Evolutionary conservation across 352 stramenopile species (phyloP).

Genomic region (Thalassiosira oceanica): DNA sequence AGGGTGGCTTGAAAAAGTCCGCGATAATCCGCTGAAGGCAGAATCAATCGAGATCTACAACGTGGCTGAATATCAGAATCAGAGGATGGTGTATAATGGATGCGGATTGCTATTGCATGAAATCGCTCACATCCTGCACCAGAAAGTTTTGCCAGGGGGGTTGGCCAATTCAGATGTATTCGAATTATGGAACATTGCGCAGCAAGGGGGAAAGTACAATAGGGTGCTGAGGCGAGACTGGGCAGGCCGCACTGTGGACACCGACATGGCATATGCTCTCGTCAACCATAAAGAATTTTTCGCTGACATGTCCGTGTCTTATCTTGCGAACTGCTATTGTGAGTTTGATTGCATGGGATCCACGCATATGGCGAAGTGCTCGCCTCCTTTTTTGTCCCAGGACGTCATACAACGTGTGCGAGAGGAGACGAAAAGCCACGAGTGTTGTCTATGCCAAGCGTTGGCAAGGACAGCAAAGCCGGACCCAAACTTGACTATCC

Average conservation of each 20-base stretch:
- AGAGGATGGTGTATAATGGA: conserved; percentile 74
- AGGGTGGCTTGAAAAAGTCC: conserved; percentile 56
- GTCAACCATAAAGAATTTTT: conserved; percentile 80
- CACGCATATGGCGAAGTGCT: conserved; percentile 44
- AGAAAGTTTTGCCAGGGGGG: conserved; percentile 58
- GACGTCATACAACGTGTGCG: conserved; percentile 46
- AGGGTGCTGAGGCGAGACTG: conserved; percentile 67
- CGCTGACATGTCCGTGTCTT: conserved; percentile 74
- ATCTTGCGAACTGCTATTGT: conserved; percentile 61
- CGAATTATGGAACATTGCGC: conserved; percentile 46
- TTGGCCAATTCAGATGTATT: conserved; percentile 54
- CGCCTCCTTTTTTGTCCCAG: conserved; percentile 63
- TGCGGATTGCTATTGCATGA: conserved; percentile 74
- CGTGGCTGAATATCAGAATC: conserved; percentile 60
- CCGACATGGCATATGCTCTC: conserved; percentile 64
- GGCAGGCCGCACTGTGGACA: conserved; percentile 56
- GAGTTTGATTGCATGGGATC: conserved; percentile 43
- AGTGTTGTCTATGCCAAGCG: conserved; percentile 12
- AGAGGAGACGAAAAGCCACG: conserved; percentile 18
- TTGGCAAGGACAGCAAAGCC: conserved; percentile 17
- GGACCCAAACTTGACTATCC: conserved; percentile 5
- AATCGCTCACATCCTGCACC: conserved; percentile 77
- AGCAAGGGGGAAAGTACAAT: conserved; percentile 58
- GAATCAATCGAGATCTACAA: conserved; percentile 78
- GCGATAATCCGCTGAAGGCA: conserved; percentile 62